Evolutionary conservation across 164 flowering plant genomes (phyloP), one percentile per base, ranked within the genome.

Genomic region (Saururus chinensis): DNA sequence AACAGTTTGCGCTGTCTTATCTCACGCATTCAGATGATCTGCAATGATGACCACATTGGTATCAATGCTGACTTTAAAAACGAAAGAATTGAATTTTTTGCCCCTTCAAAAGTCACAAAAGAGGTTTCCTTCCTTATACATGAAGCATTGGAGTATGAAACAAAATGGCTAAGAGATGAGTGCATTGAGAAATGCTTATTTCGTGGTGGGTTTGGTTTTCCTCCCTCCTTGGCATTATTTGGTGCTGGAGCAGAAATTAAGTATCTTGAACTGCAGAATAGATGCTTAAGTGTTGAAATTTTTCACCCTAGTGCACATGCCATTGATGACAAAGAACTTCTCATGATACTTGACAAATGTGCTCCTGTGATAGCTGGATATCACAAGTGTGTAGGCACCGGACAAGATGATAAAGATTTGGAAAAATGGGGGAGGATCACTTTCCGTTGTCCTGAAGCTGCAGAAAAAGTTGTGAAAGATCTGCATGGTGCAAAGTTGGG

Each of bases 171-270:
- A 66, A 74, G 63, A 56, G 77, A 84, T 74, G 99, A 95, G 73
- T 91, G 99, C 77, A 51, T 77, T 63, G 95, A 91, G 77, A 87
- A 82, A 70, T 81, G 75, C 64, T 60, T 95, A 62, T 86, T 80
- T 68, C 80, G 67, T 65, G 97, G 78, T 41, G 80, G 82, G 37
- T 67, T 72, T 51, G 80, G 79, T 66, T 63, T 59, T 41, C 70
- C 78, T 37, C 79, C 91, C 17, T 67, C 99, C 55, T 62, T 84
- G 4, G 99, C 99, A 23, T 72, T 95, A 22, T 78, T 95, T 76
- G 99, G 99, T 68, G 77, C 88, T 76, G 97, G 99, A 70, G 99
- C 93, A 56, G 81, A 78, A 75, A 82, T 95, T 57, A 88, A 76
- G 76, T 93, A 91, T 75, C 72, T 95, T 62, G 99, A 95, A 69